Evolutionary conservation across 805 yeast genomes (phyloP).

Genomic region (Candida andamanensis): DNA sequence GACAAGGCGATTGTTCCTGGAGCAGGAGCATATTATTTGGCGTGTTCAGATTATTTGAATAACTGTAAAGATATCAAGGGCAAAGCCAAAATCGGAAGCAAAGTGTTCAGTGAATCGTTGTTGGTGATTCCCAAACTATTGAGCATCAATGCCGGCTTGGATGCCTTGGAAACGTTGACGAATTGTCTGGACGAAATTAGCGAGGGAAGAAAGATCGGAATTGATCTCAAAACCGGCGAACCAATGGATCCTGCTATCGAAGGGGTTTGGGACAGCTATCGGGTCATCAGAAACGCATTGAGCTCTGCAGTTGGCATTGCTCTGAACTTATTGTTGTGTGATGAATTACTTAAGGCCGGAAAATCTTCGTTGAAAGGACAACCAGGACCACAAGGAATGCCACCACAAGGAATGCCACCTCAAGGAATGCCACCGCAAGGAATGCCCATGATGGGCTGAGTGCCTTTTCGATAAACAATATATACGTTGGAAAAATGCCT

Average conservation of each 20-base stretch:
- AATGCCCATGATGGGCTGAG: too few species aligned
- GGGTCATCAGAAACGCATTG: conserved; percentile 90
- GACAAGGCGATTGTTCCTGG: conserved; percentile 90
- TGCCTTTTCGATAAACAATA: too few species aligned
- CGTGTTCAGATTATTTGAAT: conserved; percentile 66
- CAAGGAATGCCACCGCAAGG: background rate
- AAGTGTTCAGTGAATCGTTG: conserved; percentile 90
- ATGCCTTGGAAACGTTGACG: conserved; percentile 82
- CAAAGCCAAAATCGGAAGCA: conserved; percentile 81
- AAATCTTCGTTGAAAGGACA: conserved; percentile 81
- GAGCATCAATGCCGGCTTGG: conserved; percentile 88
- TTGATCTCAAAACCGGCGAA: conserved; percentile 87
- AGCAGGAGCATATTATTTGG: conserved; percentile 91
- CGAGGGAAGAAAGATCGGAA: conserved; percentile 82
- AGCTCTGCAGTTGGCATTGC: conserved; percentile 94
- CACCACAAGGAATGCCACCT: background rate
- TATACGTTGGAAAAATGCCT: too few species aligned
- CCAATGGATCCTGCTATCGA: conserved; percentile 92
- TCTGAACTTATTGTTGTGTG: conserved; percentile 86
- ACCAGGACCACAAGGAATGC: conserved; percentile 9
- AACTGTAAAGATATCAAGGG: conserved; percentile 62
- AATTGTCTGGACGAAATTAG: conserved; percentile 84
- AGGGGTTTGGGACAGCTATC: conserved; percentile 94
- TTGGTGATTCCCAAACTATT: conserved; percentile 90
- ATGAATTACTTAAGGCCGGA: conserved; percentile 95